Percentiles rank a stretch among this genome's conserved stretches.
These are phyloP conservation scores for Hygrophorus pudorinus DNA, from an alignment of 768 basidiomycete species.

Conservation along the genomic window DNA sequence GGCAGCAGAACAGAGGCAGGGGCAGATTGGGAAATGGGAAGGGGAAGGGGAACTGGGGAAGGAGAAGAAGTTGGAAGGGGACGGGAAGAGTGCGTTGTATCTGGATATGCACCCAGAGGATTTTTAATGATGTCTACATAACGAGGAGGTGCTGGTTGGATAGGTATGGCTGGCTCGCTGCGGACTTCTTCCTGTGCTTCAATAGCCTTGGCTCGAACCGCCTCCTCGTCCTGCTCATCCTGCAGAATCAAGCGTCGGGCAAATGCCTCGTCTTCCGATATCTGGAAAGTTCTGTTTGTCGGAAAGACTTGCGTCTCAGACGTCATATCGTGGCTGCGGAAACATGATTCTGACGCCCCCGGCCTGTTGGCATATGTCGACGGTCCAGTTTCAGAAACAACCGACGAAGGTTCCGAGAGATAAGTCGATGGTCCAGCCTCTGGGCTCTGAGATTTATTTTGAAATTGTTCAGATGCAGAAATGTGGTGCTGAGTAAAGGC, in stretches of 20 bases:
- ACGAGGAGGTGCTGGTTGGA: background rate
- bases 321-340: too few species aligned
- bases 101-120: background rate
- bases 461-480: background rate
- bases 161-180: background rate
- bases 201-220: background rate
- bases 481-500: slow-evolving; percentile 7
- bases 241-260: slow-evolving; percentile 15
- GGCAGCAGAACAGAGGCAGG: too few species aligned
- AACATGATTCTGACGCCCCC: too few species aligned
- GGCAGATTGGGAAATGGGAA: too few species aligned
- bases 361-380: too few species aligned
- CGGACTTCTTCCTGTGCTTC: slow-evolving; percentile 6
- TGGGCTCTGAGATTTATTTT: too few species aligned
- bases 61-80: background rate
- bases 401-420: too few species aligned
- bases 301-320: too few species aligned
- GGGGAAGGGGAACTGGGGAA: too few species aligned
- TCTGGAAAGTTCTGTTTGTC: background rate
- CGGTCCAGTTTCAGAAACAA: too few species aligned
- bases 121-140: slow-evolving; percentile 10
- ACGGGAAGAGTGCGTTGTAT: background rate
- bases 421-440: slow-evolving; percentile 17
- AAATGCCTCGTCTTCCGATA: slow-evolving; percentile 19
- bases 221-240: slow-evolving; percentile 8